Conservation (phyloP, 1,139 yeast species). For the Yamadazyma oceani region DNA sequence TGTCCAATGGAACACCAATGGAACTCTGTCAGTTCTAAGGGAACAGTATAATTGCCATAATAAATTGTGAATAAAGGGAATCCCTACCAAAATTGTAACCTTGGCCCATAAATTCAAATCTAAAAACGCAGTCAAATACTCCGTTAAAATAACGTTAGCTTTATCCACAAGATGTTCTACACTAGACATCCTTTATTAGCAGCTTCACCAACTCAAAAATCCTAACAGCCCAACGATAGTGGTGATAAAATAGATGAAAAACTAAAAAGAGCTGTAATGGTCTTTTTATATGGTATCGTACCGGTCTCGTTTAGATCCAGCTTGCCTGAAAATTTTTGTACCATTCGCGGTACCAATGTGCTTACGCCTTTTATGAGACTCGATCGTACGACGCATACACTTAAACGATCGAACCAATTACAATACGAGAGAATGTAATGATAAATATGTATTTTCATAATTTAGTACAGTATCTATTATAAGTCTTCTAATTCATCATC, state of each 20-base stretch:
- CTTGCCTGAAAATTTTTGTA: not conserved
- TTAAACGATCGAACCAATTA: no score
- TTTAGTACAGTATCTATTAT: not conserved
- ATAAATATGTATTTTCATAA: no score
- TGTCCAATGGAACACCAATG: constrained; percentile 86
- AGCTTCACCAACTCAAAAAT: constrained; percentile 4
- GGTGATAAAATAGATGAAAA: constrained; percentile 10
- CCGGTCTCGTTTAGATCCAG: not conserved
- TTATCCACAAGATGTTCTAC: constrained; percentile 15
- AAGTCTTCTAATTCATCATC: not conserved
- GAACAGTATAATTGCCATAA: constrained; percentile 72
- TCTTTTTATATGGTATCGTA: not conserved
- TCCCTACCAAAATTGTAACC: constrained; percentile 33
- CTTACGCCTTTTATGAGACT: no score
- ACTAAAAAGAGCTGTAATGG: not conserved
- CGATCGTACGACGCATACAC: no score
- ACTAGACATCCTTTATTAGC: constrained; percentile 10
- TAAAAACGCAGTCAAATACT: constrained; percentile 10
- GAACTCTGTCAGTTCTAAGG: constrained; percentile 76
- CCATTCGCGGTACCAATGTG: no score
- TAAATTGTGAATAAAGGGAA: constrained; percentile 62
- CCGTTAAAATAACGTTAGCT: constrained; percentile 17
- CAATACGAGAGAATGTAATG: no score
- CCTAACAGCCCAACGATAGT: no score
- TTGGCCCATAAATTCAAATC: constrained; percentile 33